Conservation (phyloP, 2,329 filamentous ascomycete species). For the Fusarium praegraminearum region DNA sequence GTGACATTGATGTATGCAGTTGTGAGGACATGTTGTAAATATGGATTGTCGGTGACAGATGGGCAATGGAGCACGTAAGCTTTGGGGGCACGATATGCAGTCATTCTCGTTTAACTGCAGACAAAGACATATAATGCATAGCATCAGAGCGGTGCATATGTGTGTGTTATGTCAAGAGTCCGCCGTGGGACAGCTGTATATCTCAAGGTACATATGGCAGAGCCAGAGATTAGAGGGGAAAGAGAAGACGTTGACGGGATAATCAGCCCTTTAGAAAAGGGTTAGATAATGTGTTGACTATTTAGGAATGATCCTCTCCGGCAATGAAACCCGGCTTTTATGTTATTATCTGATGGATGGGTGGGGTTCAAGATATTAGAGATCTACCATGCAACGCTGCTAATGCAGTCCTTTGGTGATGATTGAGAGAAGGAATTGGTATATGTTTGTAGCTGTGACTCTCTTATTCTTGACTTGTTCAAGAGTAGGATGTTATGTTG, state of each 20-base stretch:
- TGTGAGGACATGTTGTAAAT: not conserved
- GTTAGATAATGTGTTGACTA: conserved; percentile 21
- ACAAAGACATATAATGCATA: not conserved
- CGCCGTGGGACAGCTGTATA: not conserved
- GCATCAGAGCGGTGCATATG: not conserved
- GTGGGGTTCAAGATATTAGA: conserved; percentile 10
- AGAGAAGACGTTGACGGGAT: not conserved
- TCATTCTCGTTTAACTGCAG: not conserved
- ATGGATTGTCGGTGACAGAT: not conserved
- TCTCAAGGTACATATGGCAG: not conserved
- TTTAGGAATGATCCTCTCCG: conserved; percentile 10
- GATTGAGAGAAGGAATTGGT: too few relatives aligned
- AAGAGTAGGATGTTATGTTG: not conserved
- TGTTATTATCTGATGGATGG: not conserved
- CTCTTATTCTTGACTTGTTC: not conserved
- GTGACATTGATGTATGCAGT: not conserved
- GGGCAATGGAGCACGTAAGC: conserved; percentile 1
- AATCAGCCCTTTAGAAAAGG: not conserved
- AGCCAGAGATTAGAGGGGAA: not conserved
- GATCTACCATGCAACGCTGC: conserved; percentile 11
- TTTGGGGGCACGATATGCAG: conserved; percentile 22
- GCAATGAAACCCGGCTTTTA: conserved; percentile 29
- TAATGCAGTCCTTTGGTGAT: not conserved
- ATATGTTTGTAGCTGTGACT: not conserved
- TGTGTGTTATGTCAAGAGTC: not conserved